phyloP scores from a whole-genome alignment of 768 basidiomycete species.

The Suillus bovinus region DNA sequence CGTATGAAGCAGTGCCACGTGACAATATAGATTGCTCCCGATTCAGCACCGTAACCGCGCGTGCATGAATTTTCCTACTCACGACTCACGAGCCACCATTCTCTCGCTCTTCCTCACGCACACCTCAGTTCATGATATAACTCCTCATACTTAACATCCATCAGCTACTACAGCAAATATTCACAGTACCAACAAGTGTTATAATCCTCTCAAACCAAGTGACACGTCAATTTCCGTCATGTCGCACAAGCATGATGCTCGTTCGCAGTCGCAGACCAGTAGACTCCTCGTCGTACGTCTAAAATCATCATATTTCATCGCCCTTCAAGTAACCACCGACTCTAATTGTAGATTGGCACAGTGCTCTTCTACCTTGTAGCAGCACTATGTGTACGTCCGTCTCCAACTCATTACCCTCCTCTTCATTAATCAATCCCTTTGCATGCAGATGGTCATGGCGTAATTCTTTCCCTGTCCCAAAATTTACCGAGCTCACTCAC shows the following conservation, averaged over 20 bases:
- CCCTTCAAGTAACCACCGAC: slow-evolving; percentile 8
- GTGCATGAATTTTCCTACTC: neutral
- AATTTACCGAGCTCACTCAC: slow-evolving; percentile 17
- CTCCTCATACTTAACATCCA: neutral
- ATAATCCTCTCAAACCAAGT: neutral
- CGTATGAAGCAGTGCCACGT: no score
- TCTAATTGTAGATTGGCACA: slow-evolving; percentile 56
- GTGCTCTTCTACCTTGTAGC: slow-evolving; percentile 89
- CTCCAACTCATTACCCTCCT: slow-evolving; percentile 1
- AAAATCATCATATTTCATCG: slow-evolving; percentile 1
- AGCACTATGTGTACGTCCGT: slow-evolving; percentile 71
- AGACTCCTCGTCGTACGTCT: slow-evolving; percentile 34
- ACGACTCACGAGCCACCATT: neutral
- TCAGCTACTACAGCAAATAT: neutral
- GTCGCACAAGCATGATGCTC: slow-evolving; percentile 28
- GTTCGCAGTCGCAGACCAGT: slow-evolving; percentile 28
- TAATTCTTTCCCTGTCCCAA: slow-evolving; percentile 32
- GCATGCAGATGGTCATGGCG: slow-evolving; percentile 86
- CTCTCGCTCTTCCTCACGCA: neutral
- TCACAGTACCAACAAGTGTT: neutral
- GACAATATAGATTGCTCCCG: neutral
- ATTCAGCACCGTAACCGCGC: neutral
- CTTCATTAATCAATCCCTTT: slow-evolving; percentile 6
- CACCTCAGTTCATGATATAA: slow-evolving; percentile 2
- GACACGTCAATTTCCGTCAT: slow-evolving; percentile 13